Conservation (phyloP, 192 early-diverging fungal species). For the Phlyctochytrium arcticum region DNA sequence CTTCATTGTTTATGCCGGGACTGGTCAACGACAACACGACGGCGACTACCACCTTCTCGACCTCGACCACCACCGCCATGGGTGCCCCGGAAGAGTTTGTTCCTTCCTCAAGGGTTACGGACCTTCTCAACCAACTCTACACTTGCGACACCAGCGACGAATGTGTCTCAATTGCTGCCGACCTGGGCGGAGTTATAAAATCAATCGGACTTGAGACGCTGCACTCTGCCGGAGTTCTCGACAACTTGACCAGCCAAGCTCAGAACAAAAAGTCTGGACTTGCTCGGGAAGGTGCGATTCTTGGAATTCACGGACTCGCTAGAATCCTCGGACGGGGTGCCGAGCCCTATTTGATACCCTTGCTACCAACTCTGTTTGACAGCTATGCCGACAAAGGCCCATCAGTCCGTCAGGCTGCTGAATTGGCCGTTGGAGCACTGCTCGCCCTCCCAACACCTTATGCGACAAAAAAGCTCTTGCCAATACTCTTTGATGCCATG, state of each 20-base stretch:
- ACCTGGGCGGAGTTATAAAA: slow-evolving; percentile 32
- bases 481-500: slow-evolving; percentile 28
- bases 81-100: neutral
- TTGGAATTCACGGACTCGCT: slow-evolving; percentile 34
- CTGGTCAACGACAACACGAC: no score
- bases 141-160: slow-evolving; percentile 45
- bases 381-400: slow-evolving; percentile 52
- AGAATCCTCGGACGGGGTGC: slow-evolving; percentile 40
- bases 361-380: slow-evolving; percentile 58
- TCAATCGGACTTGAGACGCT: slow-evolving; percentile 28
- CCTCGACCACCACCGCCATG: neutral
- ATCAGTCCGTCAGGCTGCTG: slow-evolving; percentile 46
- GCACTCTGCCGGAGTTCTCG: slow-evolving; percentile 29
- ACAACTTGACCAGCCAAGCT: slow-evolving; percentile 28
- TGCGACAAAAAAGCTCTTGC: slow-evolving; percentile 19
- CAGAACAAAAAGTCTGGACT: slow-evolving; percentile 48
- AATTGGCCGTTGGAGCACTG: slow-evolving; percentile 20
- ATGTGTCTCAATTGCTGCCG: slow-evolving; percentile 34
- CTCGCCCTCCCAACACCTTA: slow-evolving; percentile 10
- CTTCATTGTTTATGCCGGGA: no score
- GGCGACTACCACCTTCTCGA: no score
- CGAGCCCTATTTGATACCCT: slow-evolving; percentile 57
- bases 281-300: slow-evolving; percentile 39
- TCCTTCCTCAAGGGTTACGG: slow-evolving; percentile 7
- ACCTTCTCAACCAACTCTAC: slow-evolving; percentile 34